phyloP scores from a whole-genome alignment of 2,329 filamentous ascomycete genomes.

The Furcasterigmium furcatum region DNA sequence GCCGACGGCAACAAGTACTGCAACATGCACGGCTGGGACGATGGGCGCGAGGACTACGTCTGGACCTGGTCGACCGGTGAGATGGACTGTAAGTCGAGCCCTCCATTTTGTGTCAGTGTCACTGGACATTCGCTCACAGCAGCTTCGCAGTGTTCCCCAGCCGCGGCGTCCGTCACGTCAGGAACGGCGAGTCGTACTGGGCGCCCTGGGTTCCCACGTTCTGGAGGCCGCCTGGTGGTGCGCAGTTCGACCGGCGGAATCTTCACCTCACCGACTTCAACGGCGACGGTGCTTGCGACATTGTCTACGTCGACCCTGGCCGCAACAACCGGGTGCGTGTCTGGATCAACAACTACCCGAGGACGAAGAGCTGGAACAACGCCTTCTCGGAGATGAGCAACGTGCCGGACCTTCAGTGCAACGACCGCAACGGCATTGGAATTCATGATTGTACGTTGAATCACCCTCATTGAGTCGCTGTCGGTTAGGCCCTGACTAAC shows the following conservation, averaged over 20 bases:
- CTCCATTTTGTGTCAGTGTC: too few species aligned
- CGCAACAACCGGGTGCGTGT: background rate
- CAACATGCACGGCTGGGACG: constrained; percentile 9
- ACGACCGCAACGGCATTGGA: too few species aligned
- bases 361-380: too few species aligned
- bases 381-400: too few species aligned
- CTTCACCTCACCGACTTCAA: constrained; percentile 32
- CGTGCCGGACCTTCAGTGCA: too few species aligned
- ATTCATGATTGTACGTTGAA: too few species aligned
- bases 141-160: constrained; percentile 9
- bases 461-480: too few species aligned
- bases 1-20: constrained; percentile 13
- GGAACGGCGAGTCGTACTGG: constrained; percentile 3
- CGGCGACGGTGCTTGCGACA: constrained; percentile 29
- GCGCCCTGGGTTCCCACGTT: background rate
- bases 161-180: constrained; percentile 3
- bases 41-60: constrained; percentile 10
- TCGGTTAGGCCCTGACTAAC: too few species aligned
- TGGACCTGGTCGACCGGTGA: constrained; percentile 3
- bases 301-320: constrained; percentile 21
- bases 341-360: background rate
- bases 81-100: background rate
- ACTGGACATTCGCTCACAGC: too few species aligned
- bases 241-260: constrained; percentile 18
- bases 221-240: background rate